These are phyloP conservation scores for Entomophthora muscae DNA, from an alignment of 371 early-diverging fungal genomes.

Conservation along the genomic window DNA sequence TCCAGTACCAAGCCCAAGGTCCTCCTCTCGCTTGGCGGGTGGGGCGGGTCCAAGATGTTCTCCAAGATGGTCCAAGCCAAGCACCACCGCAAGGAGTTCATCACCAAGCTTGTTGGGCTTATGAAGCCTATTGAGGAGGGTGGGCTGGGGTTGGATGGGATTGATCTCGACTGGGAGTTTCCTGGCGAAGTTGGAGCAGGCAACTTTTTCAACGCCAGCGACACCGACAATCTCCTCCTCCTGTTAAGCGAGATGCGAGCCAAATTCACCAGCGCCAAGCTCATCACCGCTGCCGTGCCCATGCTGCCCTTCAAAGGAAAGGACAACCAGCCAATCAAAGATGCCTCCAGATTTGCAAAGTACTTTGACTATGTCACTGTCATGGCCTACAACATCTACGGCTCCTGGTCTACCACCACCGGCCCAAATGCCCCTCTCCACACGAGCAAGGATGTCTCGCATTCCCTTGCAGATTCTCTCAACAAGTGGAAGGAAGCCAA, in stretches of 20 bases:
- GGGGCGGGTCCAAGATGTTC: not conserved
- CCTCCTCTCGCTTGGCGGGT: not conserved
- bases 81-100: not conserved
- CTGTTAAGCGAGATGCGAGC: slow-evolving; percentile 39
- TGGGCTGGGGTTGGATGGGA: slow-evolving; percentile 1
- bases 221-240: slow-evolving; percentile 32
- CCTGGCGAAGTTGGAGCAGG: slow-evolving; percentile 37
- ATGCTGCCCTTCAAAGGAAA: slow-evolving; percentile 34
- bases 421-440: slow-evolving; percentile 44
- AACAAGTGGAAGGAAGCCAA: slow-evolving; percentile 29
- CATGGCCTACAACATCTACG: slow-evolving; percentile 27
- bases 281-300: slow-evolving; percentile 50
- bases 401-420: slow-evolving; percentile 26
- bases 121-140: too few relatives aligned
- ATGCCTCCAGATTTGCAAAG: slow-evolving; percentile 33
- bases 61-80: not conserved
- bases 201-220: slow-evolving; percentile 28
- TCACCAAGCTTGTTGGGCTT: not conserved
- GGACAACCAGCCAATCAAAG: slow-evolving; percentile 24
- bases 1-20: not conserved
- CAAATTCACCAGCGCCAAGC: slow-evolving; percentile 24
- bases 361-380: slow-evolving; percentile 33
- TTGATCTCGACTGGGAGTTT: slow-evolving; percentile 49
- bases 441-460: not conserved
- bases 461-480: slow-evolving; percentile 14